Evolutionary conservation across 345 rosid species (phyloP), one percentile per base, ranked within the genome.

Genomic region (Pistacia atlantica): DNA sequence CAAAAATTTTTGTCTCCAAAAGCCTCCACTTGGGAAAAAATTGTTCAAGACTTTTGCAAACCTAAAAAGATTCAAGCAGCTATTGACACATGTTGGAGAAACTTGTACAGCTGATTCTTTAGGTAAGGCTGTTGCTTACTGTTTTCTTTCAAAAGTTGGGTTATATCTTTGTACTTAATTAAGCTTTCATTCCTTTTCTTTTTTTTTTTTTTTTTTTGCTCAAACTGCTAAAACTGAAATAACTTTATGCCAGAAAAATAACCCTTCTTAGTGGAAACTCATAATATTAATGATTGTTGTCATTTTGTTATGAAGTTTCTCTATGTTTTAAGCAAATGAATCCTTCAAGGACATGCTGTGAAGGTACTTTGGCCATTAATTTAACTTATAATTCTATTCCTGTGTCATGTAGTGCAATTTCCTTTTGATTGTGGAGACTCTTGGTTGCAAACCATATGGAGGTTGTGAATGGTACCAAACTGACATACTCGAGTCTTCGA

Each of bases 1-100:
- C 84, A 79, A 75, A 93, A 91, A 79, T 82, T 86, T 84, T 72
- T 93, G 86, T 56, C 86, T 18, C 97, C 95, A 11, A 84, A 82
- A 48, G 75, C 79, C 48, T 87, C 90, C 45, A 90, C 97, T 25
- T 93, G 97, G 98, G 85, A 60, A 61, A 75, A 76, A 81, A 84
- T 90, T 78, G 89, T 91, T 78, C 89, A 87, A 67, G 89, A 85
- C 78, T 81, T 96, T 54, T 91, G 95, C 81, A 90, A 88, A 86
- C 86, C 90, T 57, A 91, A 81, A 69, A 93, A 84, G 87, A 78
- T 86, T 81, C 90, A 68, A 72, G 90, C 79, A 69, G 82, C 88
- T 69, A 87, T 96, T 84, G 84, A 84, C 78, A 89, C 83, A 80
- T 92, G 93, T 77, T 86, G 93, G 91, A 87, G 81, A 71, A 87